Evolutionary conservation across 495 filamentous ascomycete genomes (phyloP).

Genomic region (Sabuloglossum arenarium): DNA sequence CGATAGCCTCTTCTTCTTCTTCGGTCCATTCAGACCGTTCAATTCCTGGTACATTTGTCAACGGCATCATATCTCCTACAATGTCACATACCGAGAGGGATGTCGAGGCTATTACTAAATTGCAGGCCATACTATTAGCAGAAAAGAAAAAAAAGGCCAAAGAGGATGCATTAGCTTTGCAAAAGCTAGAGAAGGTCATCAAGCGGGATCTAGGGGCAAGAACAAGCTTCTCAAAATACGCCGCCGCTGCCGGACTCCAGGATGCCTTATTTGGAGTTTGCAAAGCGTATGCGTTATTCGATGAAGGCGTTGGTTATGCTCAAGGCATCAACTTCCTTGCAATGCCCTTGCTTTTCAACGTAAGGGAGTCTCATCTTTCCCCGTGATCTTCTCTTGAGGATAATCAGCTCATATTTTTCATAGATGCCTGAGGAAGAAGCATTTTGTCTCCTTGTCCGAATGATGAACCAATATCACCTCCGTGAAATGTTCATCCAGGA

Average conservation of each 20-base stretch:
- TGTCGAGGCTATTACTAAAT: constrained; percentile 40
- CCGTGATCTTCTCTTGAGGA: neutral
- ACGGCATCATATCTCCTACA: constrained; percentile 33
- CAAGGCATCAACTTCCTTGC: constrained; percentile 98
- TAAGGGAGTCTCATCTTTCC: constrained; percentile 22
- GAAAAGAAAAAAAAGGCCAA: constrained; percentile 54
- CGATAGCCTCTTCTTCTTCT: constrained; percentile 49
- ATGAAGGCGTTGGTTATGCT: constrained; percentile 87
- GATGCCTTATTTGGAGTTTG: constrained; percentile 88
- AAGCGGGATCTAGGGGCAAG: constrained; percentile 73
- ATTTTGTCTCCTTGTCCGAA: constrained; percentile 73
- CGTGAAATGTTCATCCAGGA: constrained; percentile 87
- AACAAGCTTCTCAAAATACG: constrained; percentile 91
- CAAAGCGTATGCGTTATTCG: constrained; percentile 93
- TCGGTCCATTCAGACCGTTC: constrained; percentile 70
- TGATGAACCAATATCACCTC: constrained; percentile 94
- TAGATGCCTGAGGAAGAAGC: constrained; percentile 96
- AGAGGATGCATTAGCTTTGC: constrained; percentile 45
- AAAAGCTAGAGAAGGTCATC: constrained; percentile 81
- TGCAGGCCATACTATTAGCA: constrained; percentile 40
- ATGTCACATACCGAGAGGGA: constrained; percentile 36
- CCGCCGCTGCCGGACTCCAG: constrained; percentile 70
- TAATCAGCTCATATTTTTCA: neutral
- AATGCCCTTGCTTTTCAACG: constrained; percentile 94
- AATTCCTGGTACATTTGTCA: constrained; percentile 35